Percentiles rank a stretch among this genome's conserved stretches.
phyloP scores from a whole-genome alignment of 2,329 filamentous ascomycete species.

The Colletotrichum gigasporum region DNA sequence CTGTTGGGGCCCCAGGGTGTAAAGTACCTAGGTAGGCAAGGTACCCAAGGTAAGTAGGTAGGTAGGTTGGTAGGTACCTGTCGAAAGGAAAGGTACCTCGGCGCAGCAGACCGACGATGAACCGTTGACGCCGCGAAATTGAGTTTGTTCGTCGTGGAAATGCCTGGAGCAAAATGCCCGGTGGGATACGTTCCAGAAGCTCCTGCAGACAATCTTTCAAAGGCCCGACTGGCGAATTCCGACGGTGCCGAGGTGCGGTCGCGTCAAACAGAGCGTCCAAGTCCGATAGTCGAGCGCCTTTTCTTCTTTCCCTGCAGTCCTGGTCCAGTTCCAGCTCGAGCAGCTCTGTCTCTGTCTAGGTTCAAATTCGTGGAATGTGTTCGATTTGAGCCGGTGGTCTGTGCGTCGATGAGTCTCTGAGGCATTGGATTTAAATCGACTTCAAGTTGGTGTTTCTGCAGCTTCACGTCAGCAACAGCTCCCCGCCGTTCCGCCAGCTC shows the following conservation, averaged over 20 bases:
- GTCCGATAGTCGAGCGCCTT: too few species aligned
- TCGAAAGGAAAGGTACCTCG: too few species aligned
- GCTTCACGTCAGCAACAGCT: constrained; percentile 9
- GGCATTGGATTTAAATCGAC: constrained; percentile 9
- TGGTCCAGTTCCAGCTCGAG: background rate
- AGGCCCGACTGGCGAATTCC: too few species aligned
- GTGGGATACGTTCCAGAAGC: background rate
- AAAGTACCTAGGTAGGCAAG: too few species aligned
- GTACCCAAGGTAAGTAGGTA: too few species aligned
- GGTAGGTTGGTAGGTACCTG: too few species aligned
- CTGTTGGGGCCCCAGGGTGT: too few species aligned
- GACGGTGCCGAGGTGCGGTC: too few species aligned
- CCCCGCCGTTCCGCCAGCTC: background rate
- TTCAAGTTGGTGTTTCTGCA: constrained; percentile 3
- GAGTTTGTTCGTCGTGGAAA: constrained; percentile 2
- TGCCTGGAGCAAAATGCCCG: constrained; percentile 24
- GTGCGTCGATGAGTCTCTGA: constrained; percentile 10
- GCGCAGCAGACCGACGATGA: background rate
- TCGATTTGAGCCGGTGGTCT: background rate
- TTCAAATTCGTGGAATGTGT: background rate
- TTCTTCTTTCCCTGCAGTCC: background rate
- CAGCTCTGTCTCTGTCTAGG: background rate
- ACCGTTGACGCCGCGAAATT: constrained; percentile 6
- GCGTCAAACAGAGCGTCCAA: too few species aligned
- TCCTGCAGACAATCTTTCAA: too few species aligned